phyloP scores from a whole-genome alignment of 1,284 basidiomycete genomes.

The Xanthoconium separans region DNA sequence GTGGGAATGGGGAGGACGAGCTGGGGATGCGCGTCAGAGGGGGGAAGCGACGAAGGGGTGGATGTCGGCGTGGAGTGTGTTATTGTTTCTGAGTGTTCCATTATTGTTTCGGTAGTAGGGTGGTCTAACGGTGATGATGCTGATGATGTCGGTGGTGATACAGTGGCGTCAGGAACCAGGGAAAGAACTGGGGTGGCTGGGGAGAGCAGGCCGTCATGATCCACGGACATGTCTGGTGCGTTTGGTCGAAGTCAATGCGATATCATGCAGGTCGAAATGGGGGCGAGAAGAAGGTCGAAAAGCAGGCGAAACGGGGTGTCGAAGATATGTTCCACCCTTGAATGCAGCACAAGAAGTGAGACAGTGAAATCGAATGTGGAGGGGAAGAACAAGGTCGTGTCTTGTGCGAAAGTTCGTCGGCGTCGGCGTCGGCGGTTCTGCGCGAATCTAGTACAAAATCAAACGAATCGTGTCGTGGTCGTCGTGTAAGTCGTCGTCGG shows the following conservation, averaged over 20 bases:
- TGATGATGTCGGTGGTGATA: conserved; percentile 27
- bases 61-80: conserved; percentile 17
- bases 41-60: conserved; percentile 26
- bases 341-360: conserved; percentile 11
- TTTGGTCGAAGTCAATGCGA: conserved; percentile 15
- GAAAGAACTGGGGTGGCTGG: conserved; percentile 13
- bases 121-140: conserved; percentile 26
- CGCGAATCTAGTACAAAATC: background rate
- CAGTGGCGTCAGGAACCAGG: conserved; percentile 22
- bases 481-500: conserved; percentile 16
- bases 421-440: background rate
- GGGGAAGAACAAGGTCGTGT: conserved; percentile 7
- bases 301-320: conserved; percentile 8
- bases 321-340: conserved; percentile 7
- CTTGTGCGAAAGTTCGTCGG: background rate
- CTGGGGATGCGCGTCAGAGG: conserved; percentile 24
- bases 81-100: conserved; percentile 21
- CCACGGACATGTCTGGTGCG: conserved; percentile 25
- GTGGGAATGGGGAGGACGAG: conserved; percentile 50
- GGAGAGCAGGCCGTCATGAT: conserved; percentile 25
- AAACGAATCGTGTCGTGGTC: conserved; percentile 1
- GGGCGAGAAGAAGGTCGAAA: background rate
- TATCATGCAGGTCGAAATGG: conserved; percentile 18
- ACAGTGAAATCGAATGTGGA: background rate
- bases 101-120: conserved; percentile 22